Evolutionary conservation across 1,284 basidiomycete species (phyloP), one percentile per base, ranked within the genome.

Genomic region (Tilletia setariae): DNA sequence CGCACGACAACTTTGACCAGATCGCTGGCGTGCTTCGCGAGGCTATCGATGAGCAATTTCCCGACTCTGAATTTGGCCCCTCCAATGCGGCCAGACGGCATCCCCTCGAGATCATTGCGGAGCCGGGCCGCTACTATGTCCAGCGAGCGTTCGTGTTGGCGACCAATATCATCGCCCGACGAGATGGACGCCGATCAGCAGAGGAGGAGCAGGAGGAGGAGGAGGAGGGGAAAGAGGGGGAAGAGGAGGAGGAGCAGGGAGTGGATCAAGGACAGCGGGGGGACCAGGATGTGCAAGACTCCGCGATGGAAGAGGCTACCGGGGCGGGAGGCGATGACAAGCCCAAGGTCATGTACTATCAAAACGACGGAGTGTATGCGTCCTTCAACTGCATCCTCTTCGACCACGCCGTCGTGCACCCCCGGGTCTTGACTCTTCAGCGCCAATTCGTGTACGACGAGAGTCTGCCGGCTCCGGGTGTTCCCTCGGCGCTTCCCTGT

Each of bases 341-440:
- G 66, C 79, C 80, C 13, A 67, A 75, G 68, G 79, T 80, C 8
- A 82, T 82, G 80, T 79, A 79, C 70, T 82, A 82, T 72, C 79
- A 81, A 70, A 82, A 82, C 70, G 80, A 82, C 68, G 80, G 80
- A 42, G 73, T 81, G 49, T 98, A 98, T 84, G 94, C 95, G 66
- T 91, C 95, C 23, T 98, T 98, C 88, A 98, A 98, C 87, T 94
- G 92, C 84, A 91, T 93, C 84, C 86, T 95, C 81, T 95, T 94
- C 83, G 93, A 95, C 84, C 93, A 94, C 84, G 91, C 93, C 81
- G 87, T 89, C 70, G 90, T 92, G 21, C 87, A 90, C 78, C 93
- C 93, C 49, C 89, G 91, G 83, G 91, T 93, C 32, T 86, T 94
- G 65, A 87, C 87, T 21, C 79, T 82, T 2, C 67, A 75, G 9